Evolutionary conservation across 2,329 filamentous ascomycete genomes (phyloP).

Genomic region (Botryotinia narcissicola): DNA sequence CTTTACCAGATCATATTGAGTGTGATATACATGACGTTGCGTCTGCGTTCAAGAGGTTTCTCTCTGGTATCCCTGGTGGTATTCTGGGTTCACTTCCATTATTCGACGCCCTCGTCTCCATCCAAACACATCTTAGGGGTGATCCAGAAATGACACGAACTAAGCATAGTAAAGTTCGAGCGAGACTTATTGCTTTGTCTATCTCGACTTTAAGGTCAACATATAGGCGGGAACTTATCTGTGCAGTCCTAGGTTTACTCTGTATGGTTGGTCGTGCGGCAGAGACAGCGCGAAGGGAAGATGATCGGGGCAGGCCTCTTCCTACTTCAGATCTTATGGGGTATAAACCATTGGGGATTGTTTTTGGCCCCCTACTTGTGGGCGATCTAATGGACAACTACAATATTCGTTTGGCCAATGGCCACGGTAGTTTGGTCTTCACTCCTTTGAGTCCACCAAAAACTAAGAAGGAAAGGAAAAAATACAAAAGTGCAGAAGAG

Average conservation of each 20-base stretch:
- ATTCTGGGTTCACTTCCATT: constrained; percentile 61
- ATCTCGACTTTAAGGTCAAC: constrained; percentile 58
- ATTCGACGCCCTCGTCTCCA: constrained; percentile 61
- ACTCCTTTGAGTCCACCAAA: constrained; percentile 42
- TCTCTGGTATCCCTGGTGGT: constrained; percentile 61
- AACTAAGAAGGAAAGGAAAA: constrained; percentile 44
- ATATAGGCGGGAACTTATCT: constrained; percentile 62
- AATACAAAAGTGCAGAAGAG: constrained; percentile 30
- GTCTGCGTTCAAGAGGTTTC: constrained; percentile 64
- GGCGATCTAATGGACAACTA: constrained; percentile 56
- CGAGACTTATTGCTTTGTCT: constrained; percentile 63
- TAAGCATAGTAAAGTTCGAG: constrained; percentile 56
- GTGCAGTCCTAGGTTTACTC: constrained; percentile 64
- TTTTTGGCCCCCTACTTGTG: constrained; percentile 63
- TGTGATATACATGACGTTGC: constrained; percentile 63
- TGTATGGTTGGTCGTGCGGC: constrained; percentile 58
- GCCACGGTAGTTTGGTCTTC: constrained; percentile 32
- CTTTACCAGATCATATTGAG: constrained; percentile 58
- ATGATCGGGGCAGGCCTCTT: constrained; percentile 50
- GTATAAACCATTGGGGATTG: constrained; percentile 59
- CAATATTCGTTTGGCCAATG: constrained; percentile 37
- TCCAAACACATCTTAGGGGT: constrained; percentile 54
- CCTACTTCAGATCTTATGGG: constrained; percentile 61
- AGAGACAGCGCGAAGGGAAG: constrained; percentile 52
- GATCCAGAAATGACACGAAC: constrained; percentile 52